Conservation (phyloP, 176 grass and related monocot genomes). For the Oryza coarctata region DNA sequence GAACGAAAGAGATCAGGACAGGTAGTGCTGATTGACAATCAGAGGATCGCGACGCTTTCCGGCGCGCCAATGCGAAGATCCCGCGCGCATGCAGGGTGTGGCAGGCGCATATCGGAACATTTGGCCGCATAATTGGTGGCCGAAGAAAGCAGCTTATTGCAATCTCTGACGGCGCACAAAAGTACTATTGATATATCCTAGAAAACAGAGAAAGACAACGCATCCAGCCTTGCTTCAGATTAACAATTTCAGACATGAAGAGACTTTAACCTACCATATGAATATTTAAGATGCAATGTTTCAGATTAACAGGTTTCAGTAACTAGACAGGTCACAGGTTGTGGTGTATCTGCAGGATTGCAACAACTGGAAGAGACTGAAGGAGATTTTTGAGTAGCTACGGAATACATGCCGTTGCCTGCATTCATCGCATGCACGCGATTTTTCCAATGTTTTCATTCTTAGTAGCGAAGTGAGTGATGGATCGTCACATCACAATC, state of each 20-base stretch:
- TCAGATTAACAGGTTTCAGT: not conserved
- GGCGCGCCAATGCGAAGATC: conserved; percentile 10
- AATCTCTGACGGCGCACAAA: not conserved
- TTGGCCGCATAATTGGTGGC: not conserved
- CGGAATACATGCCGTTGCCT: not conserved
- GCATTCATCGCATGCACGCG: not conserved
- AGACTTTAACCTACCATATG: not conserved
- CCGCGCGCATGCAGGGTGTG: not conserved
- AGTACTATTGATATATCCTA: not conserved
- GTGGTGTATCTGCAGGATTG: not conserved
- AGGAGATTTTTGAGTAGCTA: not conserved
- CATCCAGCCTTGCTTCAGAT: conserved; percentile 11
- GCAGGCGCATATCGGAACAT: not conserved
- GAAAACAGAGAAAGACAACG: not conserved
- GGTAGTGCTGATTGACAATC: not conserved
- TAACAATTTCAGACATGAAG: not conserved
- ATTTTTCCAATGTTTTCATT: not conserved
- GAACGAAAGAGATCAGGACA: not conserved
- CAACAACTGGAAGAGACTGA: not conserved
- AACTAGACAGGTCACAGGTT: not conserved
- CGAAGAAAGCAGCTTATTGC: not conserved
- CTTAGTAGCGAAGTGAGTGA: not conserved
- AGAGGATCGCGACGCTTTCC: not conserved
- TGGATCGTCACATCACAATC: not conserved
- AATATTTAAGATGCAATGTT: not conserved